Evolutionary conservation across 1,139 yeast species (phyloP), one percentile per base, ranked within the genome.

Genomic region (Tardiomyces digboiensis): DNA sequence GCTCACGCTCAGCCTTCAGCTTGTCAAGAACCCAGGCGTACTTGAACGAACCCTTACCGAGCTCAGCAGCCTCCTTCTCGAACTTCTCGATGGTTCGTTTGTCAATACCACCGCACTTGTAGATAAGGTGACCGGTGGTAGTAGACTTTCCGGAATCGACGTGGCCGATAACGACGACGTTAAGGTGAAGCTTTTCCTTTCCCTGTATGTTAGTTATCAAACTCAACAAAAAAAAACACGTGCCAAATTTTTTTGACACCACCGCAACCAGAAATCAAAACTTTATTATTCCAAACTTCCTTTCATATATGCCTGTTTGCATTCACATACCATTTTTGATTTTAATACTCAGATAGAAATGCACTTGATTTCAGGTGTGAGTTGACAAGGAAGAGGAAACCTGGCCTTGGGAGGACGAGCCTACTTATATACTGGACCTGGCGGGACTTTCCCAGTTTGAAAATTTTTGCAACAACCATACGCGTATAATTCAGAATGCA

Each of bases 131-230:
- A 75, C 96, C 97, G 71, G 97, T 88, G 74, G 95, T 86, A 70
- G 96, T 87, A 59, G 95, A 87, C 77, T 87, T 87, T 78, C 95
- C 95, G 63, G 96, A 87, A 78, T 87, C 96, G 95, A 87, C 96
- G 93, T 88, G 97, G 75, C 97, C 97, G 74, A 89, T 89, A 72
- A 89, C 97, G 75, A 89, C 97, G 76, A 89, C 91, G 95, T 89
- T 89, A 76, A 89, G 84, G 86, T 89, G 97, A 75, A 79, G 69
- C 84, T 87, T 88, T 70, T 82, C 95, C 75, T 86, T 86, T 80
- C 95, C 91, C 89, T 58, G 42, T 48, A 5, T 26, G 33, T 26
- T 26, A 26, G 33, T n/a, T n/a, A n/a, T n/a, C n/a, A n/a, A n/a
- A 36, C 41, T 26, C 41, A 19, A 26, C 21, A 22, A 12, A 7